These are phyloP conservation scores for Moniliella sp. DNA, from an alignment of 1,284 basidiomycete genomes.

Conservation along the genomic window DNA sequence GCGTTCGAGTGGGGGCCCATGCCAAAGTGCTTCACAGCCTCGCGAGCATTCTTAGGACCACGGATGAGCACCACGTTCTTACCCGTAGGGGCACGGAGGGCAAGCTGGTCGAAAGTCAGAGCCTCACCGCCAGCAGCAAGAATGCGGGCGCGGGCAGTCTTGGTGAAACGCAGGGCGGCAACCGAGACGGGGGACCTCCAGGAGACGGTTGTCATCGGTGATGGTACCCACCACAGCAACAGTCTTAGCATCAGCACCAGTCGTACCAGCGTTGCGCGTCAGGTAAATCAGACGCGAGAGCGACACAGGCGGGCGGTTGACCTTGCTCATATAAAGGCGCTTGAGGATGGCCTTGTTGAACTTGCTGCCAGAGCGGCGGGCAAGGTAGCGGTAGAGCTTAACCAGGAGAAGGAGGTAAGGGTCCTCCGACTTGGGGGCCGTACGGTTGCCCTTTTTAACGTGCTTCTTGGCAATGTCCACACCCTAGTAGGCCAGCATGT, in stretches of 20 bases:
- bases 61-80: conserved; percentile 79
- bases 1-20: conserved; percentile 42
- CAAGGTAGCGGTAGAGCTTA: conserved; percentile 98
- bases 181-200: conserved; percentile 68
- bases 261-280: conserved; percentile 27
- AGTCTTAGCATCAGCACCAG: conserved; percentile 41
- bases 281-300: conserved; percentile 31
- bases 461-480: conserved; percentile 93
- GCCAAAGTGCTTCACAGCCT: conserved; percentile 86
- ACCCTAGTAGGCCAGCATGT: too few relatives aligned
- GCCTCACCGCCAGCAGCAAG: conserved; percentile 81
- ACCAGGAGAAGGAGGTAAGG: conserved; percentile 93
- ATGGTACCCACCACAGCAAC: conserved; percentile 77
- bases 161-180: conserved; percentile 85
- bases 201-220: conserved; percentile 82
- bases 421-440: conserved; percentile 93
- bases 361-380: conserved; percentile 75
- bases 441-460: conserved; percentile 90
- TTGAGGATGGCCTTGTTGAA: conserved; percentile 98
- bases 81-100: conserved; percentile 74
- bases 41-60: conserved; percentile 75
- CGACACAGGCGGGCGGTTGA: conserved; percentile 89
- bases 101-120: conserved; percentile 89
- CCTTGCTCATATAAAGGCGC: conserved; percentile 87
- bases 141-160: conserved; percentile 77